Evolutionary conservation across 2,329 filamentous ascomycete species (phyloP), one percentile per base, ranked within the genome.

Genomic region (Pestalotiopsis sp.): DNA sequence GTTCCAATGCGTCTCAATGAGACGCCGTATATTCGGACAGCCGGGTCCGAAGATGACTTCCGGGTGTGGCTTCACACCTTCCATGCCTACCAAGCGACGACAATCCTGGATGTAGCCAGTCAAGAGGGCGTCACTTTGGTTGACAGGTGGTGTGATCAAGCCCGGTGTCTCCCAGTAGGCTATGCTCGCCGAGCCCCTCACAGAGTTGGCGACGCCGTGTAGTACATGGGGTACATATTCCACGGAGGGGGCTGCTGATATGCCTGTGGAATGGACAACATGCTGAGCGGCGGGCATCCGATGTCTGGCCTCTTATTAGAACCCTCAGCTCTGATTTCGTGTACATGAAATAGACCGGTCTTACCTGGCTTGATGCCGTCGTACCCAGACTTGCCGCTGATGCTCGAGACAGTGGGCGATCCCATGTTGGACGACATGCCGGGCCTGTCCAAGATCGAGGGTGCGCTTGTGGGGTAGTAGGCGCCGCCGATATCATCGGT

Each of bases 391-490:
- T 81, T 79, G 65, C 77, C 72, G 64, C 76, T 74, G 12, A 75
- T 71, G 58, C 74, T 75, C 13, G 77, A 74, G 70, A 76, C 73
- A 38, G 78, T 74, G 52, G 77, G 77, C 52, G 80, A 77, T 72
- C 74, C 73, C 70, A 77, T 71, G 58, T 70, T 69, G 5, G 75
- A 73, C 1, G 77, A 73, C 25, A 79, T 68, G 64, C 74, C 76
- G 4, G 74, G 70, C 45, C 74, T 72, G 64, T 81, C 80, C 60
- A 85, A 76, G 75, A 86, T 82, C 57, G 80, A 75, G 17, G 85
- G 84, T 23, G 84, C 81, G 71, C 84, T 86, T 27, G 84, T 84
- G 9, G 85, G 83, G 69, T 86, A 84, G 74, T 86, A 87, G 70
- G 79, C 76, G 66, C 74, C 76, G 69, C 77, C 80, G 74, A 85